A percentile compares a stretch with the other conserved stretches of the same genome.
Evolutionary conservation across 108 stramenopile species (phyloP).

Genomic region (Cyclotella cryptica): DNA sequence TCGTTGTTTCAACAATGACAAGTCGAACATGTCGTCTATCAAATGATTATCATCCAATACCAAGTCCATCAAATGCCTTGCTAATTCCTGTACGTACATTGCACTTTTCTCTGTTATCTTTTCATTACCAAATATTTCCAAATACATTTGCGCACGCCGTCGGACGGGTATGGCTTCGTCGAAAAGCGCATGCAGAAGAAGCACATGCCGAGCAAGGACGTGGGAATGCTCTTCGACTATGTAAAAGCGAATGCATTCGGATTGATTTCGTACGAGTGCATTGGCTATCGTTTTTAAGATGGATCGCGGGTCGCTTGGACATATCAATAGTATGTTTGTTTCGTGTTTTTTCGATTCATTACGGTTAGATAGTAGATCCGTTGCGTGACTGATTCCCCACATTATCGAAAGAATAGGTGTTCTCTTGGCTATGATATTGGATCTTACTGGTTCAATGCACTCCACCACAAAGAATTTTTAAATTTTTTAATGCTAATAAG

Average conservation of each 20-base stretch:
- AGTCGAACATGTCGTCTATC: conserved; percentile 53
- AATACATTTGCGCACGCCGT: conserved; percentile 60
- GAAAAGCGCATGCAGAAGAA: conserved; percentile 51
- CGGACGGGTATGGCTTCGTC: conserved; percentile 70
- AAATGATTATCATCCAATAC: conserved; percentile 48
- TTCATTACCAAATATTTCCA: conserved; percentile 76
- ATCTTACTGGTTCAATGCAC: background rate
- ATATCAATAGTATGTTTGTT: conserved; percentile 12
- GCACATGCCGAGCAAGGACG: conserved; percentile 62
- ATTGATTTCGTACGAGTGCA: background rate
- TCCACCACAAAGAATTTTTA: background rate
- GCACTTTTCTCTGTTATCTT: conserved; percentile 57
- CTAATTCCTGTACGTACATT: background rate
- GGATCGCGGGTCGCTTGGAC: conserved; percentile 53
- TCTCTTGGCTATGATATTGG: background rate
- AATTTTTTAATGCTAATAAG: no score
- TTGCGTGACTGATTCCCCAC: conserved; percentile 9
- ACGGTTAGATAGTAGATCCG: background rate
- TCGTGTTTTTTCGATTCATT: background rate
- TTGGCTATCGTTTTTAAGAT: conserved; percentile 49
- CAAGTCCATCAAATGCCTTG: background rate
- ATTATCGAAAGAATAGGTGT: background rate
- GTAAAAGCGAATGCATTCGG: conserved; percentile 43
- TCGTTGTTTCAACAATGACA: conserved; percentile 52
- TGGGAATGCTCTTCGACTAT: conserved; percentile 55